Evolutionary conservation across 2,329 filamentous ascomycete species (phyloP).

Genomic region (Calonectria pauciramosa): DNA sequence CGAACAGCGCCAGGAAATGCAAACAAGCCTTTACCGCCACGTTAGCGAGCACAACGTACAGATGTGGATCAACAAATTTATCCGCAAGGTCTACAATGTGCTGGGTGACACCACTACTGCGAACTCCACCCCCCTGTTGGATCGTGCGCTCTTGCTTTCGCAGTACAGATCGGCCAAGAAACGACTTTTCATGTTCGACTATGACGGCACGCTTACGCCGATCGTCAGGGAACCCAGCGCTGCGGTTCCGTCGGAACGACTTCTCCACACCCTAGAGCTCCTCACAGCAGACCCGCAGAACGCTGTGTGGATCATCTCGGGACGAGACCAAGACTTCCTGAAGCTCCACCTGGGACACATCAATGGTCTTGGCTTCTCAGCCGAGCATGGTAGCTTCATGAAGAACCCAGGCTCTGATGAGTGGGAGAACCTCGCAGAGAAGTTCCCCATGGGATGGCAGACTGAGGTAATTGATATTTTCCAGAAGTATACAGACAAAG

Average conservation of each 20-base stretch:
- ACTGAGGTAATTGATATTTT: conserved; percentile 86
- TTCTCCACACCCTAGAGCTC: conserved; percentile 83
- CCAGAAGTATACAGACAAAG: conserved; percentile 88
- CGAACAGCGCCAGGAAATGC: conserved; percentile 76
- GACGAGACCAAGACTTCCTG: conserved; percentile 92
- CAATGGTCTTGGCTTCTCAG: conserved; percentile 88
- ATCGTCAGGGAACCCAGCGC: conserved; percentile 94
- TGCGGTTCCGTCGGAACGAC: conserved; percentile 87
- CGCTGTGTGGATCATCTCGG: conserved; percentile 98
- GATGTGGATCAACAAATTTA: conserved; percentile 84
- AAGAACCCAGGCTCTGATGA: conserved; percentile 80
- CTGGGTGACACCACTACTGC: conserved; percentile 82
- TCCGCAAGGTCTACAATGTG: conserved; percentile 84
- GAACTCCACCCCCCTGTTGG: conserved; percentile 84
- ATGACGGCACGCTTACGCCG: conserved; percentile 95
- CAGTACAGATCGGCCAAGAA: conserved; percentile 82
- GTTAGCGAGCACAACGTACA: conserved; percentile 90
- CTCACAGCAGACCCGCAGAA: conserved; percentile 87
- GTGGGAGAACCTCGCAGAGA: conserved; percentile 92
- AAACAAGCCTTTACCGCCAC: conserved; percentile 82
- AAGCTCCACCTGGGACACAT: conserved; percentile 95
- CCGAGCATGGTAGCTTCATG: conserved; percentile 97
- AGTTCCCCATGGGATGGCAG: conserved; percentile 93
- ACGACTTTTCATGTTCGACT: conserved; percentile 98
- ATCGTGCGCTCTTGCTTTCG: conserved; percentile 78